Conservation (phyloP, 352 stramenopile genomes). For the Nothophytophthora sp. region DNA sequence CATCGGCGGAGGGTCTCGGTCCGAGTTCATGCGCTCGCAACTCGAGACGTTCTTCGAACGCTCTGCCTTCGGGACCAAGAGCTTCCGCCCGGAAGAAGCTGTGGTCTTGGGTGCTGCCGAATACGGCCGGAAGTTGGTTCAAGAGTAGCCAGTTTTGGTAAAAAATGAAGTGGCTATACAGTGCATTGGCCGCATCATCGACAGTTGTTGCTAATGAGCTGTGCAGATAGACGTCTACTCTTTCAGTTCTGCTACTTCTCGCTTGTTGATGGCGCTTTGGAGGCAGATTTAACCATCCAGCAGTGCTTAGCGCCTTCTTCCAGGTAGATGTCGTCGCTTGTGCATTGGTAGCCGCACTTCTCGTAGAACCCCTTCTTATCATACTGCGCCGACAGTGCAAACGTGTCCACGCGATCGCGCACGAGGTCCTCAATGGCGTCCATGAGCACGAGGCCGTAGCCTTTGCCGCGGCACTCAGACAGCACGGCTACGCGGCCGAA, state of each 20-base stretch:
- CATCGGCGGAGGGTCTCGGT: constrained; percentile 54
- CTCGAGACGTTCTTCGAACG: constrained; percentile 55
- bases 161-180: neutral
- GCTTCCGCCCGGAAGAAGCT: constrained; percentile 59
- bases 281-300: constrained; percentile 43
- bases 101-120: constrained; percentile 61
- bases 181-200: no score
- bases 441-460: constrained; percentile 57
- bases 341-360: constrained; percentile 60
- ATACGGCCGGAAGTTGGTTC: constrained; percentile 47
- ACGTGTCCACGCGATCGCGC: constrained; percentile 36
- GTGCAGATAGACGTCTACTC: neutral
- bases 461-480: constrained; percentile 58
- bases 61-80: constrained; percentile 46
- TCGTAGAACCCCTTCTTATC: constrained; percentile 67
- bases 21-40: constrained; percentile 48
- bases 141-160: constrained; percentile 15
- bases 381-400: constrained; percentile 55
- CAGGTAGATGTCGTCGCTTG: constrained; percentile 53
- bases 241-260: constrained; percentile 2
- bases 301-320: constrained; percentile 61
- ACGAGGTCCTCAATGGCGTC: constrained; percentile 46
- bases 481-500: constrained; percentile 67
- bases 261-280: constrained; percentile 3
- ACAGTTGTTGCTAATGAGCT: no score